Evolutionary conservation across 148 eudicot genomes (phyloP).

Genomic region (Silene latifolia): DNA sequence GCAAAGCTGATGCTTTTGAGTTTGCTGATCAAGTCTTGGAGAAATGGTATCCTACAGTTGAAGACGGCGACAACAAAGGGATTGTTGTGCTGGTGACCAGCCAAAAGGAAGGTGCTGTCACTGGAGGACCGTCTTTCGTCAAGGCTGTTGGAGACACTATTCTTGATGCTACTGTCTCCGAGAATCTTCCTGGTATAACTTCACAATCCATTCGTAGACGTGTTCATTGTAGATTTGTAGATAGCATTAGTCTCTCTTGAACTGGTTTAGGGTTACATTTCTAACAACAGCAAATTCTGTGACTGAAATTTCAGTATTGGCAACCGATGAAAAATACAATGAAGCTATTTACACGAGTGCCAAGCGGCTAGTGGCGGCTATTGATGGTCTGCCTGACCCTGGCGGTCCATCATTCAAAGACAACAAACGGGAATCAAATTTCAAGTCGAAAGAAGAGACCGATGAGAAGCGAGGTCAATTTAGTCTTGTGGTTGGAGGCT

Average conservation of each 20-base stretch:
- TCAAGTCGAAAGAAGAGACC: conserved; percentile 89
- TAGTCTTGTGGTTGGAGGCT: conserved; percentile 92
- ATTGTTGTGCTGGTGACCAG: conserved; percentile 91
- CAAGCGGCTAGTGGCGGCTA: conserved; percentile 83
- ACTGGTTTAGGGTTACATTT: no score
- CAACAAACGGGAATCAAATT: conserved; percentile 90
- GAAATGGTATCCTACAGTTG: conserved; percentile 86
- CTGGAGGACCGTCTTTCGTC: conserved; percentile 95
- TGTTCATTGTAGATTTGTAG: no score
- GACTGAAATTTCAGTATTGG: conserved; percentile 58
- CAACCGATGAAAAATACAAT: conserved; percentile 95
- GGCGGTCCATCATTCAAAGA: conserved; percentile 82
- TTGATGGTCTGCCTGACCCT: conserved; percentile 93
- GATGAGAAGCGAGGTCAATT: conserved; percentile 96
- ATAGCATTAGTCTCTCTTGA: no score
- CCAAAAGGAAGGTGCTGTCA: conserved; percentile 98
- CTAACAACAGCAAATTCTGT: background rate
- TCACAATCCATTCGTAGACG: background rate
- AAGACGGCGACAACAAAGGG: conserved; percentile 89
- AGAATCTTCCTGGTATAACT: conserved; percentile 86
- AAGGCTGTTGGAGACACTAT: conserved; percentile 87
- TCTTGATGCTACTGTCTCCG: conserved; percentile 92
- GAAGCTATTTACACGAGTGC: conserved; percentile 84
- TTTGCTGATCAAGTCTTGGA: conserved; percentile 95
- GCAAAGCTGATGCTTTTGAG: conserved; percentile 99